phyloP scores from a whole-genome alignment of 1,284 basidiomycete genomes.

The Calocybe gambosa region DNA sequence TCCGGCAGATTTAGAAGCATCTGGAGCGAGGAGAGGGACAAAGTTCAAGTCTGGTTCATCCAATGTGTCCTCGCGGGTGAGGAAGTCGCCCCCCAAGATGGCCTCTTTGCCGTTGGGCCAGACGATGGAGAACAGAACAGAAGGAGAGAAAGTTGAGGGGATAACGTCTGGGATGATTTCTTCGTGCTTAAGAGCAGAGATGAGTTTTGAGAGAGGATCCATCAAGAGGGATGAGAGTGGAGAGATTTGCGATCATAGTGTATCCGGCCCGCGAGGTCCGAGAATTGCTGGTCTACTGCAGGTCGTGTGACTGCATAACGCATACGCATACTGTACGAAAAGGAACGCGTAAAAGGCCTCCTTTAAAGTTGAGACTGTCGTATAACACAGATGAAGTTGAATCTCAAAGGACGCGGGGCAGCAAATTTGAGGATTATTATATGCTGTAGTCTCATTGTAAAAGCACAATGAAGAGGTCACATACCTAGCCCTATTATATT shows the following conservation, averaged over 20 bases:
- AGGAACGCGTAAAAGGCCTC: no score
- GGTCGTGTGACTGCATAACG: no score
- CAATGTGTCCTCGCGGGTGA: conserved; percentile 40
- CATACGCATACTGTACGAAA: no score
- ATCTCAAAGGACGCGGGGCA: no score
- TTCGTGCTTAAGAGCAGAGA: conserved; percentile 32
- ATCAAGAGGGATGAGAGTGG: background rate
- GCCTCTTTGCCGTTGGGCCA: conserved; percentile 47
- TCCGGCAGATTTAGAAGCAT: conserved; percentile 10
- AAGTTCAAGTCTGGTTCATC: conserved; percentile 50
- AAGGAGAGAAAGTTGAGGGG: conserved; percentile 39
- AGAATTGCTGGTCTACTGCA: background rate
- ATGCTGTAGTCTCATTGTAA: no score
- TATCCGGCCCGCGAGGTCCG: background rate
- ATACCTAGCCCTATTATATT: no score
- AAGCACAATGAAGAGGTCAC: no score
- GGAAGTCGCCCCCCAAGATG: conserved; percentile 38
- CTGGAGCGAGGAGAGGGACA: conserved; percentile 36
- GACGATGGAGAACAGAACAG: conserved; percentile 46
- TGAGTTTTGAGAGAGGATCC: conserved; percentile 28
- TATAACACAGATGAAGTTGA: no score
- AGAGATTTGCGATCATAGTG: no score
- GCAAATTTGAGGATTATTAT: no score
- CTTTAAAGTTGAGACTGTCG: no score
- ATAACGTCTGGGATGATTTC: conserved; percentile 55